Evolutionary conservation across 306 rosid genomes (phyloP), one percentile per base, ranked within the genome.

Genomic region (Quercus gilva): DNA sequence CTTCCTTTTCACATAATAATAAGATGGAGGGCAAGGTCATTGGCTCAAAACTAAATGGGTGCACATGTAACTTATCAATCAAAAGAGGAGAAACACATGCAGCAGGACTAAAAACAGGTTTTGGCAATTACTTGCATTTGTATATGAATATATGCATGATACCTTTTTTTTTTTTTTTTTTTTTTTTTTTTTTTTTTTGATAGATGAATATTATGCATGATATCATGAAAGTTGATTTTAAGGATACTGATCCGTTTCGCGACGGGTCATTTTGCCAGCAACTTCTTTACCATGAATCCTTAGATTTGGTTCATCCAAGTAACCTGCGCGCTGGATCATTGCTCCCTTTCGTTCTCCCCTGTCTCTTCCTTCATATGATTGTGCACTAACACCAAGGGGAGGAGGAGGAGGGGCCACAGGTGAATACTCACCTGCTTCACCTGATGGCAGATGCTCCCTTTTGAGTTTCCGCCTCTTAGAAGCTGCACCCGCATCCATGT

Each of bases 181-280:
- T 41, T 41, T 8, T 29, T 29, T 4, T 31, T 31, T 31, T 31
- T 31, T 2, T 41, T 41, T 41, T 41, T 41, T 8, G 45, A 41
- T 9, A 10, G 4, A 25, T 13, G 5, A 7, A 11, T 6, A 75
- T 10, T 20, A 73, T 29, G 84, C 82, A 55, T 28, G 5, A 53
- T 53, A 64, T 26, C 64, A 59, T 26, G 63, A 53, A 73, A 35
- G 2, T 29, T 6, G 23, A 20, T 81, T 74, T 78, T 28, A 72
- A 94, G 99, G 98, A 93, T 95, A 95, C 99, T 89, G 93, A 65
- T 95, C 98, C 9, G 92, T 75, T 53, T 95, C 99, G 18, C 91
- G 99, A 14, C 96, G 95, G 69, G 89, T 91, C 96, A 95, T 78
- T 90, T 95, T 91, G 91, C 86, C 78, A 55, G 87, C 86, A 53